phyloP scores from a whole-genome alignment of 2,329 filamentous ascomycete genomes.

The Ascochyta clinopodiicola region DNA sequence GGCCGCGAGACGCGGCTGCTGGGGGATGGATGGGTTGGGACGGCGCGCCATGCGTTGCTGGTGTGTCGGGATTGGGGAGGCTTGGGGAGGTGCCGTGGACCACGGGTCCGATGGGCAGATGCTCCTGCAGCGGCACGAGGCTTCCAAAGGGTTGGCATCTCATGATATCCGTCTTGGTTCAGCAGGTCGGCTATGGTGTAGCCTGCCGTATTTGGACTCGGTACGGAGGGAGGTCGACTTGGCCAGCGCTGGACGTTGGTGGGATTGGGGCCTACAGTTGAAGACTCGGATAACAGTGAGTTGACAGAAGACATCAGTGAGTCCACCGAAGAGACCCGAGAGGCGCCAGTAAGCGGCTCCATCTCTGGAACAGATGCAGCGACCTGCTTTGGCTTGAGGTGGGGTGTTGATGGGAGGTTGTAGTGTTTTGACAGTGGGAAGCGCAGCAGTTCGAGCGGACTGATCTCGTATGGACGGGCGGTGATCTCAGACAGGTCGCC shows the following conservation, averaged over 20 bases:
- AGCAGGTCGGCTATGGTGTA: neutral
- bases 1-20: neutral
- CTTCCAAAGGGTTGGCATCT: neutral
- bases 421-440: neutral
- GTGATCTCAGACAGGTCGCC: neutral
- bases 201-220: neutral
- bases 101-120: neutral
- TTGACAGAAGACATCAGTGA: neutral
- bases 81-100: neutral
- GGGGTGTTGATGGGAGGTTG: neutral
- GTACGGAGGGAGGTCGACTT: neutral
- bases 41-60: neutral
- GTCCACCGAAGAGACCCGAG: neutral
- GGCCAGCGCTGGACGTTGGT: neutral
- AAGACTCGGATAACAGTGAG: neutral
- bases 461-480: neutral
- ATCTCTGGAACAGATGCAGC: neutral
- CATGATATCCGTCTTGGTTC: neutral
- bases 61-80: neutral
- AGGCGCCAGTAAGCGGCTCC: neutral
- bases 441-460: neutral
- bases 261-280: neutral
- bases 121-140: neutral
- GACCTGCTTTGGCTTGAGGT: constrained; percentile 1
- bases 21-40: neutral